Conservation (phyloP, 192 early-diverging fungal genomes). For the Coemansia biformis region DNA sequence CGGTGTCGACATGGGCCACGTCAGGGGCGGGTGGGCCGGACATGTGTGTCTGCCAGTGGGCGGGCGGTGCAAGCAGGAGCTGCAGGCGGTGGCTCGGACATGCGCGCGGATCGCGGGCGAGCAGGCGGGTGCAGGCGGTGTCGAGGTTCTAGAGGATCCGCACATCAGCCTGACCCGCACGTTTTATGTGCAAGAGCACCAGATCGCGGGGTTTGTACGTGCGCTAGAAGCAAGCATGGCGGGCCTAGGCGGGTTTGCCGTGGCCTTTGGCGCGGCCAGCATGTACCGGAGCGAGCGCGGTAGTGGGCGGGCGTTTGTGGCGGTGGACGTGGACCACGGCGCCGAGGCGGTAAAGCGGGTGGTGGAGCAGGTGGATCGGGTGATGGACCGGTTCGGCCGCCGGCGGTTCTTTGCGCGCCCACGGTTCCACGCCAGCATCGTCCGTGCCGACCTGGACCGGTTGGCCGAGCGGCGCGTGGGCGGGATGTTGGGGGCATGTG, state of each 20-base stretch:
- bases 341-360: constrained; percentile 10
- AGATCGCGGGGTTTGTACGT: constrained; percentile 29
- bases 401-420: constrained; percentile 29
- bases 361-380: constrained; percentile 23
- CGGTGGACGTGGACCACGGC: constrained; percentile 26
- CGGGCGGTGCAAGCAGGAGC: constrained; percentile 11
- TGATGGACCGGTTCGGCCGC: constrained; percentile 35
- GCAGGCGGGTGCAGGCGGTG: not conserved
- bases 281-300: constrained; percentile 27
- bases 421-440: constrained; percentile 44
- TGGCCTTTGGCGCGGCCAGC: constrained; percentile 24
- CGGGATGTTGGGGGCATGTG: constrained; percentile 18
- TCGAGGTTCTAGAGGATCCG: constrained; percentile 10
- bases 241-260: constrained; percentile 6
- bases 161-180: constrained; percentile 45
- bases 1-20: constrained; percentile 28
- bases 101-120: constrained; percentile 7
- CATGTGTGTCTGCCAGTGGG: constrained; percentile 25
- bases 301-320: constrained; percentile 34
- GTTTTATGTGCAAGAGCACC: constrained; percentile 43
- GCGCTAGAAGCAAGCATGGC: constrained; percentile 15
- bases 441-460: constrained; percentile 13
- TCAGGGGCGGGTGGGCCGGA: constrained; percentile 40
- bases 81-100: constrained; percentile 15
- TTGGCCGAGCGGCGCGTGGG: constrained; percentile 1